Evolutionary conservation across 2,329 filamentous ascomycete genomes (phyloP).

Genomic region (Eutypa lata): DNA sequence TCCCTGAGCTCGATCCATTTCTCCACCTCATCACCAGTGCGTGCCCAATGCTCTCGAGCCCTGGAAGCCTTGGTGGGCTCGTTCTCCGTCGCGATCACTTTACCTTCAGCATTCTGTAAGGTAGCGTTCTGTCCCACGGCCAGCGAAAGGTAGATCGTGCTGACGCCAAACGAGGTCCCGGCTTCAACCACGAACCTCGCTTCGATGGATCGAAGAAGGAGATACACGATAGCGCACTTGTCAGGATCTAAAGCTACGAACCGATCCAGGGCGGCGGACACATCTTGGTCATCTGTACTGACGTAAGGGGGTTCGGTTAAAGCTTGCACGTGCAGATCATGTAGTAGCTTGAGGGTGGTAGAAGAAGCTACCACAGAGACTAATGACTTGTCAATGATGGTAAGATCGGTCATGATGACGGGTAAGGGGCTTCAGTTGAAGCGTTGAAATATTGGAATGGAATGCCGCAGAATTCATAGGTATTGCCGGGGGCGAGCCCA

Average conservation of each 20-base stretch:
- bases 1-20: conserved; percentile 53
- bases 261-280: conserved; percentile 11
- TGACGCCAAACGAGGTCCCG: conserved; percentile 60
- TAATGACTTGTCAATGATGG: conserved; percentile 26
- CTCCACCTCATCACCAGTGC: conserved; percentile 46
- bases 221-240: conserved; percentile 56
- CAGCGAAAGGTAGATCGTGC: conserved; percentile 60
- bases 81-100: conserved; percentile 59
- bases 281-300: conserved; percentile 19
- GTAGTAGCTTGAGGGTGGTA: conserved; percentile 24
- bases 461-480: too few species aligned
- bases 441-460: too few species aligned
- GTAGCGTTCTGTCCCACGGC: conserved; percentile 48
- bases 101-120: conserved; percentile 23
- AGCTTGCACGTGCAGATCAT: conserved; percentile 27
- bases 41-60: conserved; percentile 52
- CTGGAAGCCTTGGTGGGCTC: conserved; percentile 49
- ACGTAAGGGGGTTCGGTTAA: conserved; percentile 27
- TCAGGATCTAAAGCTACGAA: conserved; percentile 59
- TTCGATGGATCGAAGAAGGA: conserved; percentile 44
- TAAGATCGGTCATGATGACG: conserved; percentile 6
- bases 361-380: conserved; percentile 26
- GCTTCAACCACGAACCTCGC: conserved; percentile 56
- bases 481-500: too few species aligned
- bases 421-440: too few species aligned